Evolutionary conservation across 257 asterid genomes (phyloP), one percentile per base, ranked within the genome.

Genomic region (Pogostemon cablin): DNA sequence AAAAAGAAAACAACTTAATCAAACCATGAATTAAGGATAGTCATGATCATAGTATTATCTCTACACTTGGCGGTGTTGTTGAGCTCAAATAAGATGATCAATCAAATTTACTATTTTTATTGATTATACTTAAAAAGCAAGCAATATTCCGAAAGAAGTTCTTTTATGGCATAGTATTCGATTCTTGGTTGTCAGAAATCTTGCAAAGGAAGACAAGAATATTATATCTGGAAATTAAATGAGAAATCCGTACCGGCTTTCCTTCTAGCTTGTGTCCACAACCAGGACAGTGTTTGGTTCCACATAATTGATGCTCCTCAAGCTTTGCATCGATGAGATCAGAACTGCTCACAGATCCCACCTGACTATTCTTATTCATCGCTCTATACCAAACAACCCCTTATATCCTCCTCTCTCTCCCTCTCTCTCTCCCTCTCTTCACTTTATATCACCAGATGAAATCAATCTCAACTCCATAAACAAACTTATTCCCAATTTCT

Each of bases 281-380:
- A 72, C 97, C 90, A 9, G 99, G 99, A 67, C 99, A 95, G 69
- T 86, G 96, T 67, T 89, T 91, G 84, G 95, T 84, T 90, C 97
- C 98, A 69, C 95, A 88, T 54, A 91, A 72, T 75, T 90, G 98
- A 82, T 91, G 96, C 83, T 89, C 99, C 50, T 95, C 99, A 62
- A 95, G 93, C 88, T 95, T 95, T 0, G 96, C 90, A 80, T 91
- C 98, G 64, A 95, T 95, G 77, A 91, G 98, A 85, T 91, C 96
- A 78, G 87, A 82, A 54, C 96, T 86, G 77, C 88, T 88, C 49
- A 86, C 86, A 49, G 88, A 87, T 72, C 95, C 91, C 78, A 82
- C 59, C 81, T 84, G 91, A 71, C 37, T 66, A 67, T 81, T 84
- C 82, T 86, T 86, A 71, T 78, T 91, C 96, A 85, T 87, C 10